Conservation (phyloP, 1,284 basidiomycete species). For the Singerocomus rubriflavus region DNA sequence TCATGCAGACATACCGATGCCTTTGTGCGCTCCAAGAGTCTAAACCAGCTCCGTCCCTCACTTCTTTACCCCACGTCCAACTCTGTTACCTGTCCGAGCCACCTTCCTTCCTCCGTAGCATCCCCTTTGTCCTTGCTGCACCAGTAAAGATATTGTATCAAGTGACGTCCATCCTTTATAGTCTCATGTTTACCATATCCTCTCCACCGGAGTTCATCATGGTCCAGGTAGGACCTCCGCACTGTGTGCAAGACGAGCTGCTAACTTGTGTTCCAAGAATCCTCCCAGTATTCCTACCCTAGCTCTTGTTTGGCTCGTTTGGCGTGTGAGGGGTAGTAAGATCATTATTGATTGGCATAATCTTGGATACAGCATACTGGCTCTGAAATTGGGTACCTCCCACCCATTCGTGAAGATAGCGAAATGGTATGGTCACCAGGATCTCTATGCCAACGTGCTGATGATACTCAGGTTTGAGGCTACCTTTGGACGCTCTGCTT, state of each 20-base stretch:
- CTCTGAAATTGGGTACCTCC: conserved; percentile 67
- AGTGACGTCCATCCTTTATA: conserved; percentile 57
- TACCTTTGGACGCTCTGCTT: conserved; percentile 75
- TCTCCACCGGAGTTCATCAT: conserved; percentile 82
- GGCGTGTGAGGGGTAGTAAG: conserved; percentile 66
- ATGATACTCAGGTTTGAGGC: conserved; percentile 67
- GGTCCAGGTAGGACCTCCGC: conserved; percentile 68
- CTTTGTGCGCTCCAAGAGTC: conserved; percentile 52
- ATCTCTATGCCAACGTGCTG: background rate
- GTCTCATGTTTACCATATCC: conserved; percentile 59
- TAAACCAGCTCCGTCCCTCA: conserved; percentile 66
- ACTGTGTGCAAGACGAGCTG: background rate
- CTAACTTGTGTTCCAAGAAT: conserved; percentile 57
- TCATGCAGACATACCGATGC: background rate
- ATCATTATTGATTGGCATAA: conserved; percentile 99
- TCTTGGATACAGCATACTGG: conserved; percentile 91
- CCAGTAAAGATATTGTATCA: conserved; percentile 82
- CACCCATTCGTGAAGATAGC: conserved; percentile 76
- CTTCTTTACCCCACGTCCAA: conserved; percentile 60
- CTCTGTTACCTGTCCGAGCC: conserved; percentile 68
- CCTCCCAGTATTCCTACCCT: conserved; percentile 96
- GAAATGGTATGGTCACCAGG: conserved; percentile 50
- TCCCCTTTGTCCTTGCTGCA: conserved; percentile 77
- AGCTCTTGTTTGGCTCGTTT: conserved; percentile 77
- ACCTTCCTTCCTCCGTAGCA: conserved; percentile 48